Evolutionary conservation across 1,284 basidiomycete species (phyloP).

Genomic region (Takashimella koratensis): DNA sequence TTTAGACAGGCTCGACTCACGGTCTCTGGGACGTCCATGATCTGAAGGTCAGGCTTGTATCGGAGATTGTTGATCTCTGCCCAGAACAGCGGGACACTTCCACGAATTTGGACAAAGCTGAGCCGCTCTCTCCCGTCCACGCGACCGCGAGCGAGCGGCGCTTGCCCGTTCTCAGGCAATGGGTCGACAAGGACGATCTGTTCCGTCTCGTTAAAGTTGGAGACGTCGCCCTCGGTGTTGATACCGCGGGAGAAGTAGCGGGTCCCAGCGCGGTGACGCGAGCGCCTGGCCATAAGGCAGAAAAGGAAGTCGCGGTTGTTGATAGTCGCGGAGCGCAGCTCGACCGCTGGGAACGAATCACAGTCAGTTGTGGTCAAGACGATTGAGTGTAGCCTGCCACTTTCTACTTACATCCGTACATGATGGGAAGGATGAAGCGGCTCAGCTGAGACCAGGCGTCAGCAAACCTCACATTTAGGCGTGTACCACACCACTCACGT

Average conservation of each 20-base stretch:
- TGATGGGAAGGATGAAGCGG: conserved; percentile 82
- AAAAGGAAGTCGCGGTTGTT: conserved; percentile 78
- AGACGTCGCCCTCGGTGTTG: conserved; percentile 61
- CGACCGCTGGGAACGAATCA: conserved; percentile 63
- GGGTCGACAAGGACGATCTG: conserved; percentile 79
- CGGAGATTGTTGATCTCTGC: conserved; percentile 93
- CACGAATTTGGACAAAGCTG: conserved; percentile 89
- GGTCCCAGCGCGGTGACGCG: conserved; percentile 89
- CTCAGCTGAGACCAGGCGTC: conserved; percentile 57
- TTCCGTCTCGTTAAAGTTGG: conserved; percentile 93
- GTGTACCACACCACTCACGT: conserved; percentile 33
- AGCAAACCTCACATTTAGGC: neutral
- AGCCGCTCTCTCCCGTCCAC: conserved; percentile 55
- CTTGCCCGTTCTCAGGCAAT: conserved; percentile 45
- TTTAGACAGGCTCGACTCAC: conserved; percentile 51
- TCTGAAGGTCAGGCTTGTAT: conserved; percentile 94
- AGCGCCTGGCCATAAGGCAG: conserved; percentile 86
- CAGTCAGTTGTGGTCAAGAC: neutral
- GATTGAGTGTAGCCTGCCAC: no score
- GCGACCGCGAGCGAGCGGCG: conserved; percentile 31
- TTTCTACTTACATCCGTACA: conserved; percentile 74
- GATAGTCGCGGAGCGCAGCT: conserved; percentile 72
- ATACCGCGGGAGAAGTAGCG: conserved; percentile 96
- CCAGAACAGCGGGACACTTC: conserved; percentile 94
- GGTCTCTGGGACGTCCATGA: conserved; percentile 88